Conservation (phyloP, 2,329 filamentous ascomycete genomes). For the Dendryphion nanum region DNA sequence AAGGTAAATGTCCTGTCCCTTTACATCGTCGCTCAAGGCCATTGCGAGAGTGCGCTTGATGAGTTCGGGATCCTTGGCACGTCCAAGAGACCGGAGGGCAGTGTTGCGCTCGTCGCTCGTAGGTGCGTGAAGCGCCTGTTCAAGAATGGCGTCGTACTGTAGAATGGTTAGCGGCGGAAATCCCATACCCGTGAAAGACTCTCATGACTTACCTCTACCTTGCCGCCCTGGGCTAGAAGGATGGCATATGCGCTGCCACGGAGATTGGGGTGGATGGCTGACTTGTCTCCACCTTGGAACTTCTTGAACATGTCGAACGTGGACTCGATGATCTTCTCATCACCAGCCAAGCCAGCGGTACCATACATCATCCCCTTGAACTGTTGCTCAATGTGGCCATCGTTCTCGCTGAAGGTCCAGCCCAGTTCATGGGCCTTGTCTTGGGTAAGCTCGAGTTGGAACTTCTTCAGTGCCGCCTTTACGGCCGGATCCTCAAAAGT, state of each 20-base stretch:
- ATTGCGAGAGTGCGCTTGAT: conserved; percentile 78
- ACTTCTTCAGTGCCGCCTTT: conserved; percentile 75
- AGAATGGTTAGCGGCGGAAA: conserved; percentile 12
- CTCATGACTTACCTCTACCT: conserved; percentile 63
- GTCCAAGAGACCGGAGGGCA: conserved; percentile 78
- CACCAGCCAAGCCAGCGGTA: conserved; percentile 75
- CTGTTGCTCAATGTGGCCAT: conserved; percentile 88
- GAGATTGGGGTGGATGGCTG: conserved; percentile 88
- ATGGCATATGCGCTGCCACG: conserved; percentile 84
- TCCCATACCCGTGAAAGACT: neutral
- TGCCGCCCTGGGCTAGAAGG: conserved; percentile 77
- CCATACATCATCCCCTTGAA: conserved; percentile 93
- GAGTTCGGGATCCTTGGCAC: conserved; percentile 72
- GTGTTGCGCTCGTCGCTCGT: conserved; percentile 90
- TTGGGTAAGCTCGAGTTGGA: conserved; percentile 75
- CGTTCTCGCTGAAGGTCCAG: conserved; percentile 80
- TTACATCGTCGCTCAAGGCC: conserved; percentile 76
- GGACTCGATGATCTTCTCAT: conserved; percentile 73
- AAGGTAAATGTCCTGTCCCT: conserved; percentile 92
- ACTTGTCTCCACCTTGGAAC: conserved; percentile 74
- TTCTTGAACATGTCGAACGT: conserved; percentile 89
- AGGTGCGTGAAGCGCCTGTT: conserved; percentile 71
- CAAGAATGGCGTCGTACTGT: conserved; percentile 72
- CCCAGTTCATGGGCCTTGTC: conserved; percentile 82
- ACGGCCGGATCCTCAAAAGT: conserved; percentile 76